A percentile compares a stretch with the other conserved stretches of the same genome.
Evolutionary conservation across 306 rosid genomes (phyloP).

Genomic region (Cucurbita pepo): DNA sequence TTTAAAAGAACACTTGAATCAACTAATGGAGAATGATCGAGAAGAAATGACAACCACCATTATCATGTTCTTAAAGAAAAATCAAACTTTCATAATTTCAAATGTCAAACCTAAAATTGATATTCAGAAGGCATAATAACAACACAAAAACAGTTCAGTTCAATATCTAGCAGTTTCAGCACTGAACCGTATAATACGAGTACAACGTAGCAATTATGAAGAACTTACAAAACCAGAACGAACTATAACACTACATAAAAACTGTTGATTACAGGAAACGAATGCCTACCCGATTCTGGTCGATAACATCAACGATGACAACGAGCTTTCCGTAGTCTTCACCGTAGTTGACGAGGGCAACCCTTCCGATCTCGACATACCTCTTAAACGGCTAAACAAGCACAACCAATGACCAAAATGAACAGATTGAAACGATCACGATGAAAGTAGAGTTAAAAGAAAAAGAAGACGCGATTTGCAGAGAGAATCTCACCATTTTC

Average conservation of each 20-base stretch:
- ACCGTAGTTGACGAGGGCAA: slow-evolving; percentile 85
- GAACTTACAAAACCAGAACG: background rate
- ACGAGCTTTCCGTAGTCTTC: slow-evolving; percentile 78
- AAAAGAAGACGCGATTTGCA: background rate
- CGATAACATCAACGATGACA: slow-evolving; percentile 81
- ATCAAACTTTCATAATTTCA: background rate
- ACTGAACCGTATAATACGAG: background rate
- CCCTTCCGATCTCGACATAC: slow-evolving; percentile 85
- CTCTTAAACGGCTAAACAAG: slow-evolving; percentile 73
- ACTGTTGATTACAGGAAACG: background rate
- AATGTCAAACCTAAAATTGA: background rate
- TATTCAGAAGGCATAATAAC: background rate
- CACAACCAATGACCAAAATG: background rate
- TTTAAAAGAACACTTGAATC: background rate
- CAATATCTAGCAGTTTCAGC: background rate
- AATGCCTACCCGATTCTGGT: slow-evolving; percentile 56
- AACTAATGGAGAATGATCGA: background rate
- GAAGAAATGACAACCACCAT: background rate
- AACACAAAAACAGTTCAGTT: background rate
- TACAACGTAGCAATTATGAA: background rate
- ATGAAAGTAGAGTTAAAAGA: background rate
- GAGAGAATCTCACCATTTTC: slow-evolving; percentile 34
- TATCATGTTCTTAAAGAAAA: background rate
- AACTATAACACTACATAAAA: background rate
- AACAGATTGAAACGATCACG: background rate